Conservation (phyloP, 208 protist genomes). For the Acanthamoeba lenticulata region DNA sequence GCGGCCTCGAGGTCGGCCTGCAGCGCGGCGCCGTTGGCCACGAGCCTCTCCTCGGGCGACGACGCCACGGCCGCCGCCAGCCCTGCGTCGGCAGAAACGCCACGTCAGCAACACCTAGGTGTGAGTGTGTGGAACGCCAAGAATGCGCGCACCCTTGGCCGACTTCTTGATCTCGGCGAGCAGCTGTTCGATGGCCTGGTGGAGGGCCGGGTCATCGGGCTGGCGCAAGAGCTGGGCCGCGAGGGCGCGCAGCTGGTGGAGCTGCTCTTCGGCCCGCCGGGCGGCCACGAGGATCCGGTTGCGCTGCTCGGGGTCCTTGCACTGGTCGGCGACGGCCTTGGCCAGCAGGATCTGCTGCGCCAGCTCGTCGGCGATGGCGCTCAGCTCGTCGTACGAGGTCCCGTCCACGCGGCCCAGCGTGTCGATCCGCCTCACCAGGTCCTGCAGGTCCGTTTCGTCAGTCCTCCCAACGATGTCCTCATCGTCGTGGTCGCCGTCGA, state of each 20-base stretch:
- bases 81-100: background rate
- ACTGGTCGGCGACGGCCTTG: constrained; percentile 14
- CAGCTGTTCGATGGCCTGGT: constrained; percentile 1
- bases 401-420: background rate
- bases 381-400: background rate
- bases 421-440: constrained; percentile 2
- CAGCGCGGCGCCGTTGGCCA: background rate
- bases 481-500: background rate
- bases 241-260: background rate
- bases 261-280: constrained; percentile 2
- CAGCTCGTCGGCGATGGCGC: constrained; percentile 7
- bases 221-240: constrained; percentile 25
- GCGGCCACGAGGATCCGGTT: background rate
- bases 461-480: background rate
- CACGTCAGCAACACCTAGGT: too few relatives aligned
- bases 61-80: constrained; percentile 14
- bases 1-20: background rate
- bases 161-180: constrained; percentile 35
- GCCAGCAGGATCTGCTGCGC: constrained; percentile 46
- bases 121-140: background rate
- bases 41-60: constrained; percentile 5
- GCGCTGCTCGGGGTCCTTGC: constrained; percentile 42
- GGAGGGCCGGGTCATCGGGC: background rate
- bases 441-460: too few relatives aligned
- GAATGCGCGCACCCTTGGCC: background rate